Percentiles rank a stretch among this genome's conserved stretches.
Conservation (phyloP, 75 land plant species). For the Pinus taeda region DNA sequence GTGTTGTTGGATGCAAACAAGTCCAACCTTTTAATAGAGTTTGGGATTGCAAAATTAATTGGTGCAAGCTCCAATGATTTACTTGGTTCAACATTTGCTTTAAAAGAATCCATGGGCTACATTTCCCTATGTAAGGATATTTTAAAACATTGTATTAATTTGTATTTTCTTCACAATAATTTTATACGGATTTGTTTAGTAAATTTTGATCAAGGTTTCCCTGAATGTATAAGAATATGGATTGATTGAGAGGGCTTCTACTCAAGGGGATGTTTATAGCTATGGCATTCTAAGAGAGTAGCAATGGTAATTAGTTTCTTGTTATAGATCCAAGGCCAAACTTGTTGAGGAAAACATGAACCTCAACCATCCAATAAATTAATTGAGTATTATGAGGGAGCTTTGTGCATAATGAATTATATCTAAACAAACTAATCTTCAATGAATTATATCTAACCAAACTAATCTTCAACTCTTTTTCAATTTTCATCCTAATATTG, state of each 20-base stretch:
- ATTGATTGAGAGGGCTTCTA: background rate
- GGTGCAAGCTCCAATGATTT: background rate
- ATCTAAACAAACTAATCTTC: too few species aligned
- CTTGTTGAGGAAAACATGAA: too few species aligned
- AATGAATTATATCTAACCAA: too few species aligned
- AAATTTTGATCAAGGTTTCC: background rate
- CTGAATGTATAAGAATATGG: background rate
- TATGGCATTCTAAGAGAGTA: background rate
- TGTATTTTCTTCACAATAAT: background rate
- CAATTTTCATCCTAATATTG: too few species aligned
- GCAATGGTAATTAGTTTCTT: too few species aligned
- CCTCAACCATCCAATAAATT: too few species aligned
- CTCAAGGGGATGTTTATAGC: background rate
- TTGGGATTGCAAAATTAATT: conserved; percentile 28
- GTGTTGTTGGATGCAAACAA: conserved; percentile 25
- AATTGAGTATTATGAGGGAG: too few species aligned
- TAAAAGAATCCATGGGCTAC: conserved; percentile 17
- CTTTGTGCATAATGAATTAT: too few species aligned
- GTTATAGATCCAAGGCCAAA: too few species aligned
- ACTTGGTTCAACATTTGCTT: background rate
- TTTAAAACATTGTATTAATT: background rate
- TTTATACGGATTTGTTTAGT: background rate
- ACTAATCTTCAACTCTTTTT: too few species aligned
- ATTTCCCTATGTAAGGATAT: conserved; percentile 25
- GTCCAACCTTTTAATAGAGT: conserved; percentile 14